Evolutionary conservation across 83 land plant genomes (phyloP), one percentile per base, ranked within the genome.

Genomic region (Picea abies): DNA sequence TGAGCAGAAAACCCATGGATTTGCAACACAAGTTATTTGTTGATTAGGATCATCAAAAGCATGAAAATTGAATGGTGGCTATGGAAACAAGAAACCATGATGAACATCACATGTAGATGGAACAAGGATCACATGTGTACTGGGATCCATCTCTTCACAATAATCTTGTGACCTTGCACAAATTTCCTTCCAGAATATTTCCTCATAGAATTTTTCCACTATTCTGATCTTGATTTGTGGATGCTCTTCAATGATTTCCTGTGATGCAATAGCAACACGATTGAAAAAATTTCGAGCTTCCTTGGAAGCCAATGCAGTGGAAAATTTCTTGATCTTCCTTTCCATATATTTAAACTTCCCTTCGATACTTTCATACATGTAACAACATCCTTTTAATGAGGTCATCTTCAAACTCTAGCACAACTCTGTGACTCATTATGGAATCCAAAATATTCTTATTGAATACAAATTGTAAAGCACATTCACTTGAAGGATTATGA

Each of bases 61-160:
- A 63, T 79, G 69, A 15, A 81, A 81, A 52, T 88, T 83, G 84
- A 94, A 96, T 35, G 93, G 87, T 69, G 94, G 95, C 98, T 96
- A 98, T 63, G 99, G 99, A 82, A 97, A 97, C 6, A 96, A 90
- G 82, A 87, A 90, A 84, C 96, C 96, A 89, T 97, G 99, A 79
- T 93, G 88, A 67, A 91, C 94, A 94, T 97, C 99, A 26, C 99
- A 90, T 77, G 79, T 83, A 79, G 98, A 96, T 82, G 99, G 99
- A 78, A 96, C 85, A 67, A 97, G 87, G 63, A 97, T 78, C 22
- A 95, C 94, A 64, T 91, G 91, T 29, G 81, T 89, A 82, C 87
- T 78, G 75, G 90, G 83, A 17, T 97, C 99, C 94, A 96, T 92
- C 52, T 83, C 86, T 82, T 89, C 86, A 79, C 89, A 89, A 63